Evolutionary conservation across 2,329 filamentous ascomycete genomes (phyloP).

Genomic region (Berkeleyomyces rouxiae): DNA sequence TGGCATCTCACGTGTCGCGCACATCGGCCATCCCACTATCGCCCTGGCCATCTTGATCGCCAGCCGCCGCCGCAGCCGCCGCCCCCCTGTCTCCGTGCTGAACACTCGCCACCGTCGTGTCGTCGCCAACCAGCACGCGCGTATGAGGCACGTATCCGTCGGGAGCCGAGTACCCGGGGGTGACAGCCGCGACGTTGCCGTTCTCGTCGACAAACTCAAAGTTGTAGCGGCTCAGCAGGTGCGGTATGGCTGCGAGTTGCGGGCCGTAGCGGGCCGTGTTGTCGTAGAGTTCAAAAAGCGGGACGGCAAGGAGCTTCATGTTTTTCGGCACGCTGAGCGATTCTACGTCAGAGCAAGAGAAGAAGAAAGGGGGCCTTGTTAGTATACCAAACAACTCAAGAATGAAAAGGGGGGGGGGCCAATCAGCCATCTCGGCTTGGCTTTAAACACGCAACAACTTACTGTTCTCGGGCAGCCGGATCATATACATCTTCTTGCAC

Average conservation of each 20-base stretch:
- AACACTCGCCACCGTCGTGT: conserved; percentile 26
- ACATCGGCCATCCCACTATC: conserved; percentile 24
- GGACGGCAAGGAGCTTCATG: conserved; percentile 96
- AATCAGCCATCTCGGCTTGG: too few relatives aligned
- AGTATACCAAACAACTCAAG: background rate
- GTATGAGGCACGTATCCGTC: conserved; percentile 44
- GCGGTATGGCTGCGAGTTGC: conserved; percentile 88
- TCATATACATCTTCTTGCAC: conserved; percentile 98
- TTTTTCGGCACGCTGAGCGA: conserved; percentile 95
- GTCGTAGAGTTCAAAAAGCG: conserved; percentile 94
- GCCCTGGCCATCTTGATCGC: conserved; percentile 20
- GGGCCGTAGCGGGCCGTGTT: conserved; percentile 91
- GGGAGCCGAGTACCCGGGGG: conserved; percentile 47
- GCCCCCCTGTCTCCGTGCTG: background rate
- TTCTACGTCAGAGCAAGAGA: conserved; percentile 36
- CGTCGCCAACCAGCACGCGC: conserved; percentile 47
- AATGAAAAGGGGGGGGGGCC: background rate
- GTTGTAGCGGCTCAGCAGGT: conserved; percentile 86
- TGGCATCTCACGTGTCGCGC: background rate
- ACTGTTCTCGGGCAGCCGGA: conserved; percentile 86
- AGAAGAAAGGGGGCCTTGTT: conserved; percentile 15
- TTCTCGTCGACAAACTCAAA: conserved; percentile 95
- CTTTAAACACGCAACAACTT: conserved; percentile 21
- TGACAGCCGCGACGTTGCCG: conserved; percentile 70
- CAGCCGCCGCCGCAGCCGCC: background rate